Evolutionary conservation across 192 early-diverging fungal species (phyloP).

Genomic region (Geranomyces variabilis): DNA sequence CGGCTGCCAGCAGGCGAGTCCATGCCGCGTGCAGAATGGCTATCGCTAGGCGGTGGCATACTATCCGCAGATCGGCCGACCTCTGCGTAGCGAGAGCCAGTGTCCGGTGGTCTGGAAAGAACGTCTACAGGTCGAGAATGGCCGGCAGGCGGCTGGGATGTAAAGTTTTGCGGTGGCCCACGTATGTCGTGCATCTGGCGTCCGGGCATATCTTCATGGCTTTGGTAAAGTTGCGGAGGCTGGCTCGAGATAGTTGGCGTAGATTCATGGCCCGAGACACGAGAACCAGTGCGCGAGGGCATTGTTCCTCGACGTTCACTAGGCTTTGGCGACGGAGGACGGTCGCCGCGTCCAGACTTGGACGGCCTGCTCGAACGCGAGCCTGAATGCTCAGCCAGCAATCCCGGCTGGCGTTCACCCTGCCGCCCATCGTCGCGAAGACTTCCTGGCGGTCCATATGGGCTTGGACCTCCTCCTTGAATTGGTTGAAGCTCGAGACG

Average conservation of each 20-base stretch:
- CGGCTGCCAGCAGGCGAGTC: neutral
- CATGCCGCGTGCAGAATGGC: neutral
- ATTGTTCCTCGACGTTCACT: no score
- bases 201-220: no score
- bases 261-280: no score
- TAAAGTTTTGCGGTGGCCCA: no score
- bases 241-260: no score
- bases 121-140: neutral
- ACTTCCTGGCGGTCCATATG: neutral
- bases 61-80: neutral
- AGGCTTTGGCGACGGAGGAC: neutral
- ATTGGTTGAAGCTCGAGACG: neutral
- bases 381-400: neutral
- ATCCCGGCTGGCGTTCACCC: neutral
- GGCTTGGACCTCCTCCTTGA: neutral
- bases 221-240: no score
- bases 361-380: slow-evolving; percentile 6
- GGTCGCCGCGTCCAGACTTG: slow-evolving; percentile 2
- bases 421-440: neutral
- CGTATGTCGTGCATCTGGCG: no score
- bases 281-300: no score
- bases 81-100: neutral
- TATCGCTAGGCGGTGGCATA: neutral
- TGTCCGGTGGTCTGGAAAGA: neutral
- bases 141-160: no score